These are phyloP conservation scores for Dactylellina sp. DNA, from an alignment of 2,329 filamentous ascomycete genomes.

Conservation along the genomic window DNA sequence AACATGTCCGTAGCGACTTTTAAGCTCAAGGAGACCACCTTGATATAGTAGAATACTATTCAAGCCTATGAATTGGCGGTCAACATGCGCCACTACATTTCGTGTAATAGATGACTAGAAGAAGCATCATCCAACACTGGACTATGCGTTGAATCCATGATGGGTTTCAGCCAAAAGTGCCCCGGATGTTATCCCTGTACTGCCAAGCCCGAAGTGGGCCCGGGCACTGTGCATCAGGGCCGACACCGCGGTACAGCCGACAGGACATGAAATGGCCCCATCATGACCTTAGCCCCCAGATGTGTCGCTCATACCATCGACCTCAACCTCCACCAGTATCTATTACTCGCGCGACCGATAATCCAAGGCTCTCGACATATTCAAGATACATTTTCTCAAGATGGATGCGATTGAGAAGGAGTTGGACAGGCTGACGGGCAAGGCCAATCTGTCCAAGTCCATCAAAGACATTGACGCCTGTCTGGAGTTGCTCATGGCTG, in stretches of 20 bases:
- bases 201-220: not conserved
- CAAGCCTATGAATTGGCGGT: no score
- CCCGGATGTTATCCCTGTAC: not conserved
- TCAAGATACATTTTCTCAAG: constrained; percentile 13
- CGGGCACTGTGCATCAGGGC: constrained; percentile 1
- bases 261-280: constrained; percentile 14
- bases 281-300: constrained; percentile 22
- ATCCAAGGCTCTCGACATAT: not conserved
- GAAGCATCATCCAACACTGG: no score
- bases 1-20: no score
- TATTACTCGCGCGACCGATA: constrained; percentile 24
- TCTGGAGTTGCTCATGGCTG: constrained; percentile 79
- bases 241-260: constrained; percentile 31
- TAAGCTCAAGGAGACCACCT: no score
- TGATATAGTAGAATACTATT: no score
- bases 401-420: constrained; percentile 73
- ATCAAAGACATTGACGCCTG: constrained; percentile 84
- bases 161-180: no score
- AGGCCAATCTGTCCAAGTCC: constrained; percentile 76
- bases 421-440: constrained; percentile 77
- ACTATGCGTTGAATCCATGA: no score
- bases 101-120: no score
- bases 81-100: no score
- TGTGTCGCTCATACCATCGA: constrained; percentile 24
- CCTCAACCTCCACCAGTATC: constrained; percentile 12